Evolutionary conservation across 129 eudicot genomes (phyloP).

Genomic region (Sambucus nigra): DNA sequence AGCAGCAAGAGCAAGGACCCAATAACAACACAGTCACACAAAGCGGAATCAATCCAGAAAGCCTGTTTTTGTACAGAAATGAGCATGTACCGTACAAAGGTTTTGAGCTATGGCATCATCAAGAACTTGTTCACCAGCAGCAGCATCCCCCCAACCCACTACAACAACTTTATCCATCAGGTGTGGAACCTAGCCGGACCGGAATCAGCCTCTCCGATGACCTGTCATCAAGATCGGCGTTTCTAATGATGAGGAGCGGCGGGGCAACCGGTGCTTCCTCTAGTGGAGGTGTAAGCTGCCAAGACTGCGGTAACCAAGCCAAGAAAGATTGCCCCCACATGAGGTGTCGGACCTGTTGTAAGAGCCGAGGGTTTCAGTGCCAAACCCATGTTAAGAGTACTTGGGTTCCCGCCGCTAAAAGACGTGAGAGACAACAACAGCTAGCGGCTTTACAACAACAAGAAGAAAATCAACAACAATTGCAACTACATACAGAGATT

Average conservation of each 20-base stretch:
- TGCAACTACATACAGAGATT: neutral
- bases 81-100: conserved; percentile 16
- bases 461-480: conserved; percentile 11
- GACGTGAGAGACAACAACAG: conserved; percentile 67
- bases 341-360: conserved; percentile 89
- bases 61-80: conserved; percentile 24
- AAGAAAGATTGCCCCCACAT: conserved; percentile 75
- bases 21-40: conserved; percentile 10
- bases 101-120: conserved; percentile 53
- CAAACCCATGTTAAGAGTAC: conserved; percentile 82
- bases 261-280: neutral
- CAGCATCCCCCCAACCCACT: conserved; percentile 19
- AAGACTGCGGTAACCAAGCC: conserved; percentile 92
- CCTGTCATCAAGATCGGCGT: conserved; percentile 8
- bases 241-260: conserved; percentile 39
- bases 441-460: conserved; percentile 6
- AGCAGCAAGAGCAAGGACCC: neutral
- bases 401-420: conserved; percentile 80
- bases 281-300: conserved; percentile 44
- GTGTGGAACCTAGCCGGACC: neutral
- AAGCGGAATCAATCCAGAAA: conserved; percentile 20
- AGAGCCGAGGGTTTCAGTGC: conserved; percentile 82
- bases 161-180: conserved; percentile 24
- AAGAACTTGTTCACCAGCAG: conserved; percentile 21
- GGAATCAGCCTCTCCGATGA: too few species aligned